Evolutionary conservation across 1,139 yeast species (phyloP), one percentile per base, ranked within the genome.

Genomic region (Hansenula sp.): DNA sequence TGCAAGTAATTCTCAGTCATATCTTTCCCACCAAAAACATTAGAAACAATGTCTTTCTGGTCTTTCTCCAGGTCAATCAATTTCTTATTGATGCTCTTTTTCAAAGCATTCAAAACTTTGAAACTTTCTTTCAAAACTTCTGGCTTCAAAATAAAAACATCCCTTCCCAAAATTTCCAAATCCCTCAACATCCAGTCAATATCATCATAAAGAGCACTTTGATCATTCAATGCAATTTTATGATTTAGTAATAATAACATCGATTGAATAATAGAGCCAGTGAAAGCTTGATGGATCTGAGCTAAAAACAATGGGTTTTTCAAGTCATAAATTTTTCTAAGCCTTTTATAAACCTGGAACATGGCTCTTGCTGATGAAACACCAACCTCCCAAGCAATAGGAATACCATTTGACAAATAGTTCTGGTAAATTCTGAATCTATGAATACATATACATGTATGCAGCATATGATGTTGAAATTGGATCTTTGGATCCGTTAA

Each of bases 21-120:
- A 34, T 50, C 54, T 29, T 53, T 48, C 21, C 64, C 64, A 32
- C 63, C 64, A 55, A 60, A 60, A n/a, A 60, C 61, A 34, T 58
- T 58, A 5, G 59, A 58, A 8, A 59, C 59, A 29, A 55, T 57
- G 36, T 57, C 59, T 44, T 51, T 56, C 38, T 54, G 56, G 31
- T 53, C 59, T 36, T 49, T 52, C 36, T 51, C 59, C 30, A 54
- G 27, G 21, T 52, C 58, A n/a, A 53, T 45, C 36, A 54, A 29
- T 13, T 49, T 52, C 44, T 54, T 54, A 30, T 49, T 52, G 30
- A 52, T 46, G 40, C 48, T 53, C 27, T 51, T 54, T 36, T 52
- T 55, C 44, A 59, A 42, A n/a, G 49, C 52, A 24, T 54, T 50
- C 43, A 59, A 41, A 27, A 56, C 57, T 16, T 57, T 51, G 44